phyloP scores from a whole-genome alignment of 1,284 basidiomycete genomes.

The Papiliotrema nemorosa region DNA sequence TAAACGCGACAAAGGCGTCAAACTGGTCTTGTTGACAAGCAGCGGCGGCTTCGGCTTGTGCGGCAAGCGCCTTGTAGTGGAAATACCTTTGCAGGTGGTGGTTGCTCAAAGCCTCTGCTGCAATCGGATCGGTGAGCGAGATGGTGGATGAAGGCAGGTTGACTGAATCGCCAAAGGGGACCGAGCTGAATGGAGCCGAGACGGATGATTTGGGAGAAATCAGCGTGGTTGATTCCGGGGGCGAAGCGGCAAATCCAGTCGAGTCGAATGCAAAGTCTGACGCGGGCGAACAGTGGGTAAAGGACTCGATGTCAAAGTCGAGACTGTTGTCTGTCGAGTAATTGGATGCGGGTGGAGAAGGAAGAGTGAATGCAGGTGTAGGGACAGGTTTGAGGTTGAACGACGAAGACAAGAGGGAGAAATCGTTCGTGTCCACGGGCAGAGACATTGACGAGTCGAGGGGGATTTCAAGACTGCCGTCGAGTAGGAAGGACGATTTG shows the following conservation, averaged over 20 bases:
- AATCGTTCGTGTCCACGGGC: not conserved
- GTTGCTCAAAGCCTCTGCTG: constrained; percentile 35
- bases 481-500: not conserved
- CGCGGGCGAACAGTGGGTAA: constrained; percentile 18
- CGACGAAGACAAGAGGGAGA: constrained; percentile 2
- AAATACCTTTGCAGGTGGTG: constrained; percentile 44
- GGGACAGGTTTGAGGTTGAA: constrained; percentile 1
- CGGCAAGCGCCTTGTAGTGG: constrained; percentile 43
- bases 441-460: not conserved
- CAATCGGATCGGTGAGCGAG: constrained; percentile 2
- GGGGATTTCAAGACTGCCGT: not conserved
- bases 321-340: constrained; percentile 15
- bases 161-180: not conserved
- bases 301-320: constrained; percentile 31
- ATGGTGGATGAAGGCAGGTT: no score
- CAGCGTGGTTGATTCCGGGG: constrained; percentile 25
- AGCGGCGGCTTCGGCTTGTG: constrained; percentile 29
- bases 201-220: constrained; percentile 32
- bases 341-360: constrained; percentile 32
- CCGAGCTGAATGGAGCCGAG: not conserved
- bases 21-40: constrained; percentile 10
- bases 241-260: constrained; percentile 12
- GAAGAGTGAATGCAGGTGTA: constrained; percentile 13
- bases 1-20: constrained; percentile 19
- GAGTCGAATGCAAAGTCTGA: constrained; percentile 1